Conservation (phyloP, 352 stramenopile genomes). For the Phytophthora rubi region DNA sequence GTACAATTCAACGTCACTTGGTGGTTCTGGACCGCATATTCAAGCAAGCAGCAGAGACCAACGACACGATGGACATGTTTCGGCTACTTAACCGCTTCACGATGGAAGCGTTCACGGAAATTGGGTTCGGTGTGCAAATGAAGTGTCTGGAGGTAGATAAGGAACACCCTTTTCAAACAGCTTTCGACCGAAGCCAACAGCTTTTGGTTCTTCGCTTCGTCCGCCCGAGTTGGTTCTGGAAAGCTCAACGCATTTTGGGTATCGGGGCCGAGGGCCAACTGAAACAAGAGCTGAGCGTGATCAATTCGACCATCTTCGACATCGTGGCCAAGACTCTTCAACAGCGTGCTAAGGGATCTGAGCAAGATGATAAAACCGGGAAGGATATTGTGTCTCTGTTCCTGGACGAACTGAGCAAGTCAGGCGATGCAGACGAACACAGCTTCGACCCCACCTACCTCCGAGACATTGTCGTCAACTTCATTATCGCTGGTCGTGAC, state of each 20-base stretch:
- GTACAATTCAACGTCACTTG: constrained; percentile 43
- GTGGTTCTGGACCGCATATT: constrained; percentile 41
- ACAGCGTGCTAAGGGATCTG: constrained; percentile 1
- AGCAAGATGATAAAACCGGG: neutral
- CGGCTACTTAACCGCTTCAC: constrained; percentile 53
- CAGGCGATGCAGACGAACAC: constrained; percentile 12
- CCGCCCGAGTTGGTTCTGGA: constrained; percentile 54
- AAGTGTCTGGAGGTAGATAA: constrained; percentile 42
- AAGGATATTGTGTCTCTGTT: constrained; percentile 64
- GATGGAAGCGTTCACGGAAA: constrained; percentile 60
- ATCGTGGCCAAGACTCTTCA: constrained; percentile 51
- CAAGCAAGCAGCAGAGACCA: constrained; percentile 10
- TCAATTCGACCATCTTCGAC: constrained; percentile 55
- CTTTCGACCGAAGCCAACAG: constrained; percentile 53
- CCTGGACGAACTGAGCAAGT: constrained; percentile 37
- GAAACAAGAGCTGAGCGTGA: constrained; percentile 42
- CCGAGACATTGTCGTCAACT: constrained; percentile 80
- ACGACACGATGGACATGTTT: constrained; percentile 45
- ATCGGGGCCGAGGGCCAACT: constrained; percentile 47
- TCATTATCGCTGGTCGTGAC: constrained; percentile 83
- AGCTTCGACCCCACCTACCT: constrained; percentile 53
- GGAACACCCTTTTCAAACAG: constrained; percentile 58
- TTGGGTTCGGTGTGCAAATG: constrained; percentile 62
- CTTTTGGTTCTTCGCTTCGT: constrained; percentile 39
- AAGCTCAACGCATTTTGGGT: constrained; percentile 38